Evolutionary conservation across 2,329 filamentous ascomycete genomes (phyloP).

Genomic region (Curvularia sp.): DNA sequence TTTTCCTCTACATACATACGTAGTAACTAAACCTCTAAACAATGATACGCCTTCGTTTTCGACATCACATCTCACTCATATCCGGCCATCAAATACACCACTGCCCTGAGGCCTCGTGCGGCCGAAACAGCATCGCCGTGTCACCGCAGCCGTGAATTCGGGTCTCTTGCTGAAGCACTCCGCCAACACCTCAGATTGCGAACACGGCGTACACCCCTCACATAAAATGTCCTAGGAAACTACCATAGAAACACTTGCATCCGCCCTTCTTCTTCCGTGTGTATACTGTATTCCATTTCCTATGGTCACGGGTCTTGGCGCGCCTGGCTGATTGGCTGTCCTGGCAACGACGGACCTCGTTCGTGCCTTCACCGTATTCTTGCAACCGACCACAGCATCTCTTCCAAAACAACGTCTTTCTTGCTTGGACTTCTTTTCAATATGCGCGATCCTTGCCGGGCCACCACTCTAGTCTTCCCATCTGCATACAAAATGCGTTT

Average conservation of each 20-base stretch:
- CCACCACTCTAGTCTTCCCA: slow-evolving; percentile 13
- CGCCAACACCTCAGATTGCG: slow-evolving; percentile 3
- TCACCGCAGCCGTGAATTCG: neutral
- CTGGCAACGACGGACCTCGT: slow-evolving; percentile 15
- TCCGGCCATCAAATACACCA: neutral
- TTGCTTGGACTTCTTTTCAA: slow-evolving; percentile 6
- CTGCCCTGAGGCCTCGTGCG: neutral
- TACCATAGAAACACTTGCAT: neutral
- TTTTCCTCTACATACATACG: neutral
- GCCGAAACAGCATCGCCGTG: neutral
- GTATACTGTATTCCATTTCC: neutral
- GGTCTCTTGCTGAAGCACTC: neutral
- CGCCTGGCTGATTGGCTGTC: slow-evolving; percentile 19
- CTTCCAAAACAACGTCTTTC: slow-evolving; percentile 1
- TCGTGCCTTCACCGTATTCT: slow-evolving; percentile 21
- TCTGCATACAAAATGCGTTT: slow-evolving; percentile 11
- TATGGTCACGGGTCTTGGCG: slow-evolving; percentile 18
- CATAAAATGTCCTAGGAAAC: neutral
- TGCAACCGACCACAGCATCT: slow-evolving; percentile 1
- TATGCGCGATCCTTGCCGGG: slow-evolving; percentile 25
- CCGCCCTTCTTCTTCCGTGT: neutral
- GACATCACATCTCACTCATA: neutral
- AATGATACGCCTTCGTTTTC: neutral
- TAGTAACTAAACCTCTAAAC: neutral
- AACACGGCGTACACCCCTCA: neutral